These are phyloP conservation scores for Talaromyces sp. DNA, from an alignment of 2,329 filamentous ascomycete genomes.

Conservation along the genomic window DNA sequence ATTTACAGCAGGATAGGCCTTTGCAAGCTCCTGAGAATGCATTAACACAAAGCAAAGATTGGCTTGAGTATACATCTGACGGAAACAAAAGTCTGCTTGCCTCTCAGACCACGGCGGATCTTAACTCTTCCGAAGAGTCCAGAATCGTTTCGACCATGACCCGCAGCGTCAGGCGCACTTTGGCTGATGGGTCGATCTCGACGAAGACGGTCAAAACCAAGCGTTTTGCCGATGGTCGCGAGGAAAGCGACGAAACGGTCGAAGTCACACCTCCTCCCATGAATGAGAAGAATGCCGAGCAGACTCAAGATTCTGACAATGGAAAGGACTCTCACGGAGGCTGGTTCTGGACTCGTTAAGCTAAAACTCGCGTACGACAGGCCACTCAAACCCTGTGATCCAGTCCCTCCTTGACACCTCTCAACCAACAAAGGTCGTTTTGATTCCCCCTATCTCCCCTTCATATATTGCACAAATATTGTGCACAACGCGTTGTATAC, in stretches of 20 bases:
- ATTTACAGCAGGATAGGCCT: constrained; percentile 26
- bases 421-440: not conserved
- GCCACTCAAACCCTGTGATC: not conserved
- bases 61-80: constrained; percentile 25
- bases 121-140: constrained; percentile 25
- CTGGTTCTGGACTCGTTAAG: constrained; percentile 21
- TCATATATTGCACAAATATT: not conserved
- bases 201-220: constrained; percentile 59
- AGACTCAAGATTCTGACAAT: not conserved
- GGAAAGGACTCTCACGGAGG: constrained; percentile 4
- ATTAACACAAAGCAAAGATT: constrained; percentile 27
- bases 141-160: constrained; percentile 57
- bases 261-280: constrained; percentile 37
- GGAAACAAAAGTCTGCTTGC: constrained; percentile 17
- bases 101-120: constrained; percentile 21
- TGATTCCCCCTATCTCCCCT: not conserved
- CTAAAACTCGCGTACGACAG: no score
- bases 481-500: not conserved
- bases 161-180: constrained; percentile 55
- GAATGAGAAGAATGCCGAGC: not conserved
- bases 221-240: constrained; percentile 59
- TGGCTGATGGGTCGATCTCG: constrained; percentile 58
- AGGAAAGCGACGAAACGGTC: constrained; percentile 58
- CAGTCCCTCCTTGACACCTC: not conserved
- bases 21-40: constrained; percentile 19